These are phyloP conservation scores for Chytriomyces hyalinus DNA, from an alignment of 192 early-diverging fungal species.

Conservation along the genomic window DNA sequence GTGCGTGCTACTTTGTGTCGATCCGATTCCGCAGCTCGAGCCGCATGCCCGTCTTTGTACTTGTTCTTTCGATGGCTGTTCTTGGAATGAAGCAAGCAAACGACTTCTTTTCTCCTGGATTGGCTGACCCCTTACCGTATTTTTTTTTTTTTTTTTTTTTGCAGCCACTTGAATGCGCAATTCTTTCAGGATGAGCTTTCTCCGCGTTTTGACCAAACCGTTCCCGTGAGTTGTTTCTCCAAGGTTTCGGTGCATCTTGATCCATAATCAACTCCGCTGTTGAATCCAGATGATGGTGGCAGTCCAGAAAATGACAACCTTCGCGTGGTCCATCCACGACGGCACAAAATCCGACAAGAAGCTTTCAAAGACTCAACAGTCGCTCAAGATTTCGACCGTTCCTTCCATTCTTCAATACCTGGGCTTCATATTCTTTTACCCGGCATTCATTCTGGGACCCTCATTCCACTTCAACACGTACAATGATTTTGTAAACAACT, in stretches of 20 bases:
- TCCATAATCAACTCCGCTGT: no score
- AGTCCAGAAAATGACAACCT: constrained; percentile 28
- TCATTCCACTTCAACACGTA: constrained; percentile 34
- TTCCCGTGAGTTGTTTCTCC: not conserved
- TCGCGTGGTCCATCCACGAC: constrained; percentile 32
- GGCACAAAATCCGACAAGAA: constrained; percentile 13
- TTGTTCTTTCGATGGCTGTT: constrained; percentile 5
- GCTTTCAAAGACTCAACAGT: constrained; percentile 27
- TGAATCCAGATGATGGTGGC: constrained; percentile 22
- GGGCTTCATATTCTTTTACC: constrained; percentile 41
- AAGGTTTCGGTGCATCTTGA: no score
- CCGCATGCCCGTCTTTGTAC: not conserved
- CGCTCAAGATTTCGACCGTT: constrained; percentile 2
- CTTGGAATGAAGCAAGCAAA: constrained; percentile 15
- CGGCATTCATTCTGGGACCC: constrained; percentile 34
- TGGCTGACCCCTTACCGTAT: no score
- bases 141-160: not conserved
- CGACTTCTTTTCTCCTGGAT: not conserved
- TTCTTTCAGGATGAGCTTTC: constrained; percentile 11
- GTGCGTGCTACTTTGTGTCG: constrained; percentile 10
- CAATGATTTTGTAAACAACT: constrained; percentile 15
- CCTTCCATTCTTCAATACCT: constrained; percentile 35
- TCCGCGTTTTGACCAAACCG: constrained; percentile 26
- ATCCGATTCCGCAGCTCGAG: not conserved
- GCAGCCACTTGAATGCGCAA: constrained; percentile 25